Base-by-base conservation (phyloP, 371 early-diverging fungal genomes). In the Apophysomyces trapeziformis region DNA sequence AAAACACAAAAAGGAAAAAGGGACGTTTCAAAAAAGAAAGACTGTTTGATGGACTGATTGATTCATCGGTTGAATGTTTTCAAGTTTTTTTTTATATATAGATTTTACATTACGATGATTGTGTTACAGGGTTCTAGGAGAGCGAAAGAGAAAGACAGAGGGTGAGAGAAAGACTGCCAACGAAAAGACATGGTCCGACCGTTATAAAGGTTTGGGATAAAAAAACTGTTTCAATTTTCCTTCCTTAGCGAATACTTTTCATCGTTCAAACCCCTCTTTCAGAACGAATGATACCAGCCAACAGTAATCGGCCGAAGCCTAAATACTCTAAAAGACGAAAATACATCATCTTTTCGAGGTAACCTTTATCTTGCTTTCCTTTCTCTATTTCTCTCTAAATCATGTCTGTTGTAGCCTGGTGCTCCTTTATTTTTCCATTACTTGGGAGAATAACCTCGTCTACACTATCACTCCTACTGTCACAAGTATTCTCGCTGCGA, bases 381-480 rank as follows among this genome's bases (percentile, higher is more conserved):
- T 2, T 50, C 18, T 21, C 4, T 6, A 9, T 18, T 50, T 47
- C 18, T 18, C 16, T 7, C 47, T 21, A 18, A 21, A 50, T 26
- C 4, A 26, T 26, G 1, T 16, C 21, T 5, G 32, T 50, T 26
- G 32, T 21, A 50, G 54, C 21, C n/a, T 50, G 7, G 54, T 50
- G 5, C 21, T 50, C 16, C 21, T 50, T 7, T 50, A 50, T 21
- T 50, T 50, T 21, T 50, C 54, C 9, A 50, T 59, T 39, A 58
- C 41, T 46, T 68, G 68, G 68, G 68, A 68, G 60, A 60, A 69
- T 13, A 65, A 26, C 2, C 59, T 70, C 21, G 38, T 65, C 6
- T 44, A 61, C 14, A 57, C 59, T 13, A 59, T 60, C 61, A 65
- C 13, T 14, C 50, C 60, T 9, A 66, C 60, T 43, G 57, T 56